phyloP scores from a whole-genome alignment of 139 green algal genomes.

The Asterochloris erici region DNA sequence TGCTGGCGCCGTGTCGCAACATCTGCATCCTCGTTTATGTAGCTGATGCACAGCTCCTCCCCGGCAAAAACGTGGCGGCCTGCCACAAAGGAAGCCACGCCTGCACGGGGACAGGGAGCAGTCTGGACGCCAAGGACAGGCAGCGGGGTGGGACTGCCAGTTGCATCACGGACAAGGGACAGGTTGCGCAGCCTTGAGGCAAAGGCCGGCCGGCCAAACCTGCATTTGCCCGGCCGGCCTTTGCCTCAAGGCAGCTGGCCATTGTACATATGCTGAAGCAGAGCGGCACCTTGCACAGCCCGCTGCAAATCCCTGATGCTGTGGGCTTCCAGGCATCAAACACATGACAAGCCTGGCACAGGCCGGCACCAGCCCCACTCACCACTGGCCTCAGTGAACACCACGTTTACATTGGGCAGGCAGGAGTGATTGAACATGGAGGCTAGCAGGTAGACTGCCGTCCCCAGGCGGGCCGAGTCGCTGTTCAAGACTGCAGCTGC shows the following conservation, averaged over 20 bases:
- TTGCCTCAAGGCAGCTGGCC: too few species aligned
- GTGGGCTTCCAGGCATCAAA: too few species aligned
- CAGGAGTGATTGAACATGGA: slow-evolving; percentile 68
- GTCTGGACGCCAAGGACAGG: background rate
- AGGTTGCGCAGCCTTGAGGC: too few species aligned
- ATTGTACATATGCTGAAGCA: too few species aligned
- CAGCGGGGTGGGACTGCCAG: too few species aligned
- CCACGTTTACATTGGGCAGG: slow-evolving; percentile 46
- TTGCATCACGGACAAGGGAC: too few species aligned
- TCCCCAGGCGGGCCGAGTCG: slow-evolving; percentile 29
- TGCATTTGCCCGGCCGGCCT: too few species aligned
- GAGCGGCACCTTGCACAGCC: too few species aligned
- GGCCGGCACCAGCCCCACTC: background rate
- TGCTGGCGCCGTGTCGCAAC: slow-evolving; percentile 17
- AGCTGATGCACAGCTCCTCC: slow-evolving; percentile 54
- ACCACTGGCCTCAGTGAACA: slow-evolving; percentile 44
- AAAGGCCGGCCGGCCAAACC: too few species aligned
- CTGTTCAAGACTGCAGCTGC: background rate
- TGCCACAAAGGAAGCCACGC: slow-evolving; percentile 23
- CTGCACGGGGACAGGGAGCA: background rate
- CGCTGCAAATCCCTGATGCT: too few species aligned
- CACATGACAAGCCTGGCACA: too few species aligned
- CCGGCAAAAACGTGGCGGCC: slow-evolving; percentile 26
- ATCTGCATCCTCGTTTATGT: slow-evolving; percentile 39
- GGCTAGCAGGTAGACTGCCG: slow-evolving; percentile 51